These are phyloP conservation scores for Solanum dulcamara DNA, from an alignment of 257 asterid genomes.

Conservation along the genomic window DNA sequence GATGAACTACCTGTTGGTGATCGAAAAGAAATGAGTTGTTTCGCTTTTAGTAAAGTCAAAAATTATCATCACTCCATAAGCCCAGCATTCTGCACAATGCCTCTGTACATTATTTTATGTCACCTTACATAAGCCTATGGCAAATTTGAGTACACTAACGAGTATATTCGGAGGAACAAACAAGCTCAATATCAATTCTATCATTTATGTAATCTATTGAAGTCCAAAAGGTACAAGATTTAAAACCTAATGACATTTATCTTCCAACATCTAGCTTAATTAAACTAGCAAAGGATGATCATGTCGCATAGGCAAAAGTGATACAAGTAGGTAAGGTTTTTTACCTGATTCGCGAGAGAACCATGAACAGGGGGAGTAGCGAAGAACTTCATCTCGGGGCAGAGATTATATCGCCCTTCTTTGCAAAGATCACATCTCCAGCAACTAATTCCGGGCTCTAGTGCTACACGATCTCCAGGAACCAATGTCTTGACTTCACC, in stretches of 20 bases:
- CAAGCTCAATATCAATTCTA: neutral
- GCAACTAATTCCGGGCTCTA: conserved; percentile 86
- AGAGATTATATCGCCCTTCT: conserved; percentile 79
- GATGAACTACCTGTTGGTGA: conserved; percentile 71
- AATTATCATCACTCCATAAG: neutral
- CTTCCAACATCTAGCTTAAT: neutral
- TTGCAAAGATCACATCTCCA: conserved; percentile 66
- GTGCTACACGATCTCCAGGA: conserved; percentile 78
- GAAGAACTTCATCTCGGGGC: conserved; percentile 89
- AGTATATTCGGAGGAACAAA: neutral
- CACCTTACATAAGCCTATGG: neutral
- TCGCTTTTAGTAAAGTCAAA: neutral
- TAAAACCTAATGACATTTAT: neutral
- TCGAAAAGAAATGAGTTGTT: neutral
- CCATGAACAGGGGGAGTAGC: conserved; percentile 93
- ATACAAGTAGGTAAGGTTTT: neutral
- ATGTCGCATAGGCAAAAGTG: neutral
- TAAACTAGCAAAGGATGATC: neutral
- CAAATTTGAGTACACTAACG: neutral
- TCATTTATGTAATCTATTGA: neutral
- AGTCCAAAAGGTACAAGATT: neutral
- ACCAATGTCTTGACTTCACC: conserved; percentile 45
- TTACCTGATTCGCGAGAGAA: conserved; percentile 87
- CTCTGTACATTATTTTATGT: neutral
- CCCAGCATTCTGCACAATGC: neutral